Conservation (phyloP, 257 asterid species). For the Penstemon newberryi region DNA sequence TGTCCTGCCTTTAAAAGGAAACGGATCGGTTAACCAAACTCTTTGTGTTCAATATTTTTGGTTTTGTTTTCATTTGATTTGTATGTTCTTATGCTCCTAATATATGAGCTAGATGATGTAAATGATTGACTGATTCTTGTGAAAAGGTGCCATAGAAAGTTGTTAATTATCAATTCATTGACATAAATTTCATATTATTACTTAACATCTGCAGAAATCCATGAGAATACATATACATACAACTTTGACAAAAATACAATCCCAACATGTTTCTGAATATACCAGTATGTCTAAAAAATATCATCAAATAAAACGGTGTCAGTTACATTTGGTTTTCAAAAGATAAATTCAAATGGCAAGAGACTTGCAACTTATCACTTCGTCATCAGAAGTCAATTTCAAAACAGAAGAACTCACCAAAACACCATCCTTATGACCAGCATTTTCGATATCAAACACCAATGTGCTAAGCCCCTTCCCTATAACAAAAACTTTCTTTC, state of each 20-base stretch:
- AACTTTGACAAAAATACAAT: not conserved
- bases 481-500: conserved; percentile 57
- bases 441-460: conserved; percentile 52
- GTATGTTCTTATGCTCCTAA: not conserved
- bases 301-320: not conserved
- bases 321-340: not conserved
- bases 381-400: conserved; percentile 41
- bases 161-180: not conserved
- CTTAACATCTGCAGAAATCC: not conserved
- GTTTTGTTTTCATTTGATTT: not conserved
- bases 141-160: not conserved
- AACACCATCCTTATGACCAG: conserved; percentile 42
- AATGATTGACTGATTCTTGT: not conserved
- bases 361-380: conserved; percentile 61
- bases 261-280: not conserved
- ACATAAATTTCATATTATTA: no score
- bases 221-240: not conserved
- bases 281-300: not conserved
- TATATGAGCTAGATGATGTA: conserved; percentile 4
- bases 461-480: conserved; percentile 73
- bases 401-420: conserved; percentile 47
- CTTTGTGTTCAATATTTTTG: not conserved
- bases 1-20: conserved; percentile 73
- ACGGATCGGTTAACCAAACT: conserved; percentile 32
- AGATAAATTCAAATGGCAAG: conserved; percentile 42